A percentile compares a stretch with the other conserved stretches of the same genome.
Conservation (phyloP, 371 early-diverging fungal species). For the Mucor lusitanicus region DNA sequence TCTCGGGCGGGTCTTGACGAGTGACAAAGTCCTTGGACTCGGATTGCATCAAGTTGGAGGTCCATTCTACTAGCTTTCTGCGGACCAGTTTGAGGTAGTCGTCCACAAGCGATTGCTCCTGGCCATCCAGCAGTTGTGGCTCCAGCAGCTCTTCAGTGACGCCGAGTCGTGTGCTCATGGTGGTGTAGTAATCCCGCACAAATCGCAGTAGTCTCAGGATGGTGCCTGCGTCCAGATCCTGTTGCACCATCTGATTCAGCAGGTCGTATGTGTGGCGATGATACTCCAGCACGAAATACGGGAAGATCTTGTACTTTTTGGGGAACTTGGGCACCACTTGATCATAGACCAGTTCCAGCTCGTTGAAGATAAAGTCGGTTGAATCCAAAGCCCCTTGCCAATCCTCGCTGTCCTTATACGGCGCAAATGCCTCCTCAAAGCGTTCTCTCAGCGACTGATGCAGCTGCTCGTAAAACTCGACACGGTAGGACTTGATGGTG, state of each 20-base stretch:
- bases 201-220: slow-evolving; percentile 85
- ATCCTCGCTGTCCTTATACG: slow-evolving; percentile 49
- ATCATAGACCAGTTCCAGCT: slow-evolving; percentile 86
- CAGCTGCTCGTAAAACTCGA: slow-evolving; percentile 74
- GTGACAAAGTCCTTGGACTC: slow-evolving; percentile 82
- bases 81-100: slow-evolving; percentile 89
- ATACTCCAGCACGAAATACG: slow-evolving; percentile 90
- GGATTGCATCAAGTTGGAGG: slow-evolving; percentile 79
- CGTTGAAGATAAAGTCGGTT: slow-evolving; percentile 83
- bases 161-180: slow-evolving; percentile 83
- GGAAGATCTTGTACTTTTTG: slow-evolving; percentile 87
- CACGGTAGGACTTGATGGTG: slow-evolving; percentile 72
- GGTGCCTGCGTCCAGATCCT: slow-evolving; percentile 74
- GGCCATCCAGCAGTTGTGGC: slow-evolving; percentile 89
- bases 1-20: slow-evolving; percentile 76
- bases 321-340: slow-evolving; percentile 89
- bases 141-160: slow-evolving; percentile 90
- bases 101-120: slow-evolving; percentile 84
- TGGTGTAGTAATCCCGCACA: slow-evolving; percentile 89
- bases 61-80: slow-evolving; percentile 88
- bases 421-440: slow-evolving; percentile 59
- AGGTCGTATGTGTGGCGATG: slow-evolving; percentile 86
- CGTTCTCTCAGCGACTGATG: slow-evolving; percentile 68
- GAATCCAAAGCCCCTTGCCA: slow-evolving; percentile 64
- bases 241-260: slow-evolving; percentile 71